A percentile compares a stretch with the other conserved stretches of the same genome.
These are phyloP conservation scores for Sordariomycetes sp. DNA, from an alignment of 2,329 filamentous ascomycete genomes.

Conservation along the genomic window DNA sequence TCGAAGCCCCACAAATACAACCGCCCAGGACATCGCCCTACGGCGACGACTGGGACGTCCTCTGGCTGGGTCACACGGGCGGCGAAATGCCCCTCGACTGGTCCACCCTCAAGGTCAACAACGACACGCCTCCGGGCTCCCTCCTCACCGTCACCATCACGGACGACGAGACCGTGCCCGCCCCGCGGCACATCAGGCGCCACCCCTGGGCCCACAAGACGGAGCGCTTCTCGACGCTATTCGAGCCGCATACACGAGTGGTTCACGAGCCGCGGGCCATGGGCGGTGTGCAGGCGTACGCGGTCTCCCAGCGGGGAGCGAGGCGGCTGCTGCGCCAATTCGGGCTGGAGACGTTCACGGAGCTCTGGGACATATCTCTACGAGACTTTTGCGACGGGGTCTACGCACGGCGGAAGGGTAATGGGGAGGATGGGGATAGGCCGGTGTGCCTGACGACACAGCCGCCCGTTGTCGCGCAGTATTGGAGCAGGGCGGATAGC, in stretches of 20 bases:
- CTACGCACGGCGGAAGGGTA: no score
- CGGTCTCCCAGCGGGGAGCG: conserved; percentile 30
- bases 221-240: conserved; percentile 12
- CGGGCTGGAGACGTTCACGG: conserved; percentile 26
- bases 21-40: conserved; percentile 14
- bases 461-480: conserved; percentile 5
- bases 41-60: conserved; percentile 39
- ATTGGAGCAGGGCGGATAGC: neutral
- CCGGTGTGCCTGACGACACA: conserved; percentile 4
- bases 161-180: conserved; percentile 24
- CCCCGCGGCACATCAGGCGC: conserved; percentile 11
- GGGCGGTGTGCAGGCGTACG: conserved; percentile 24
- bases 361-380: conserved; percentile 31
- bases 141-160: conserved; percentile 10
- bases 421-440: conserved; percentile 4
- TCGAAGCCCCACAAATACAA: neutral
- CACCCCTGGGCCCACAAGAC: conserved; percentile 22
- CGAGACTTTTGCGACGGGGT: conserved; percentile 32
- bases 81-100: conserved; percentile 16
- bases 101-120: conserved; percentile 2
- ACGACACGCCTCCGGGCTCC: neutral
- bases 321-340: conserved; percentile 29
- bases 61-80: conserved; percentile 40
- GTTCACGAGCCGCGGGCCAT: conserved; percentile 30
- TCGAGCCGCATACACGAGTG: conserved; percentile 29